These are phyloP conservation scores for Teunomyces gatunensis DNA, from an alignment of 805 yeast species.

Conservation along the genomic window DNA sequence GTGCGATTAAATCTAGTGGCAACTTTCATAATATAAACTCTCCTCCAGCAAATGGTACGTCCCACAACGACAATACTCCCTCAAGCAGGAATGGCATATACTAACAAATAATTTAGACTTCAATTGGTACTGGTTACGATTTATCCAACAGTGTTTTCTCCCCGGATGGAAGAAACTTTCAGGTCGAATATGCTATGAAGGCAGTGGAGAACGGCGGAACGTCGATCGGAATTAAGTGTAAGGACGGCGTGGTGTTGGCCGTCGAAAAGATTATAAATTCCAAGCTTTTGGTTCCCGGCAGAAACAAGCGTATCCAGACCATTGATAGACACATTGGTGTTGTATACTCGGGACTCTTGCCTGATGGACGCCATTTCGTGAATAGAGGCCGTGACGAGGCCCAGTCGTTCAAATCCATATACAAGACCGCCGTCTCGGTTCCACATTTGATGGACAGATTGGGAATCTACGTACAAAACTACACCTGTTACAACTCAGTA, in stretches of 20 bases:
- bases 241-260: slow-evolving; percentile 94
- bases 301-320: slow-evolving; percentile 87
- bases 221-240: slow-evolving; percentile 85
- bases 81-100: neutral
- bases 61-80: too few relatives aligned
- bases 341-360: slow-evolving; percentile 90
- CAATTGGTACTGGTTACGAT: slow-evolving; percentile 99
- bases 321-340: slow-evolving; percentile 93
- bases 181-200: slow-evolving; percentile 95
- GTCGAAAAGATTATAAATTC: slow-evolving; percentile 91
- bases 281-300: slow-evolving; percentile 82
- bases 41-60: slow-evolving; percentile 10
- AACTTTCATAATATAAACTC: neutral
- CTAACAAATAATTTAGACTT: slow-evolving; percentile 48
- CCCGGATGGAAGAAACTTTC: slow-evolving; percentile 93
- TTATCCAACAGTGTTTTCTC: slow-evolving; percentile 94
- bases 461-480: slow-evolving; percentile 90
- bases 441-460: slow-evolving; percentile 82
- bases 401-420: slow-evolving; percentile 68
- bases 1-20: slow-evolving; percentile 1
- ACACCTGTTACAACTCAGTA: slow-evolving; percentile 93
- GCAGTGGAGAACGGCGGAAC: slow-evolving; percentile 98
- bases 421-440: slow-evolving; percentile 73
- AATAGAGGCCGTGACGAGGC: slow-evolving; percentile 92
- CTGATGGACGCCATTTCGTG: slow-evolving; percentile 95